These are phyloP conservation scores for Magnusiomyces tetraspermus DNA, from an alignment of 1,139 yeast species.

Conservation along the genomic window DNA sequence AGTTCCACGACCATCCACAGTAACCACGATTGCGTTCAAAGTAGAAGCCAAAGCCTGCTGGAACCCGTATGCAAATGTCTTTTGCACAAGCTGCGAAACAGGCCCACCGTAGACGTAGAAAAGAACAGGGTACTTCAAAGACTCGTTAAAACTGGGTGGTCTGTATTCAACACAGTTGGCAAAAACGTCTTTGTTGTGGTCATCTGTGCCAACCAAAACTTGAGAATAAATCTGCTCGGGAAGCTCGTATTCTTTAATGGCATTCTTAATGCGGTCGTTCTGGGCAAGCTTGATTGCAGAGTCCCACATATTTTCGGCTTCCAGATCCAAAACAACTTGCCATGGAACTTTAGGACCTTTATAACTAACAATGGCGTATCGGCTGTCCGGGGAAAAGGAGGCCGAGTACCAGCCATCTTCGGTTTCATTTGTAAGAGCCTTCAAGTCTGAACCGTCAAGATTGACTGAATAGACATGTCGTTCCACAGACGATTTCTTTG, in stretches of 20 bases:
- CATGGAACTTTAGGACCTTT: slow-evolving; percentile 60
- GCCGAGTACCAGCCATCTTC: slow-evolving; percentile 59
- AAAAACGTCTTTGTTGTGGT: slow-evolving; percentile 31
- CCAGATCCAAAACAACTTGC: slow-evolving; percentile 47
- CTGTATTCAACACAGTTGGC: slow-evolving; percentile 64
- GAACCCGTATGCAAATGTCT: slow-evolving; percentile 49
- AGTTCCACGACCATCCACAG: slow-evolving; percentile 92
- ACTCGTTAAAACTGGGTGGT: slow-evolving; percentile 59
- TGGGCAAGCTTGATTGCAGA: slow-evolving; percentile 33
- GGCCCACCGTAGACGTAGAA: slow-evolving; percentile 94
- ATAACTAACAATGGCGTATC: slow-evolving; percentile 45
- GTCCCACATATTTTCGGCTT: slow-evolving; percentile 26
- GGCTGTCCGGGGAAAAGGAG: slow-evolving; percentile 52
- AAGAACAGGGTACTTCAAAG: slow-evolving; percentile 58
- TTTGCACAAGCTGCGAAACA: slow-evolving; percentile 65
- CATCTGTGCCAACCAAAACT: slow-evolving; percentile 37
- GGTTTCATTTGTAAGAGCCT: slow-evolving; percentile 45
- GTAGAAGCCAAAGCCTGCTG: slow-evolving; percentile 62
- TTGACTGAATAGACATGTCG: slow-evolving; percentile 47
- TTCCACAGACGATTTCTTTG: slow-evolving; percentile 47
- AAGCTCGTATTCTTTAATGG: slow-evolving; percentile 36
- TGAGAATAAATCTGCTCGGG: slow-evolving; percentile 49
- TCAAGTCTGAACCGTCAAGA: slow-evolving; percentile 37
- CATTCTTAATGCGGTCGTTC: slow-evolving; percentile 26
- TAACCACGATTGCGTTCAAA: slow-evolving; percentile 63